Evolutionary conservation across 148 eudicot species (phyloP).

Genomic region (Oxyria digyna): DNA sequence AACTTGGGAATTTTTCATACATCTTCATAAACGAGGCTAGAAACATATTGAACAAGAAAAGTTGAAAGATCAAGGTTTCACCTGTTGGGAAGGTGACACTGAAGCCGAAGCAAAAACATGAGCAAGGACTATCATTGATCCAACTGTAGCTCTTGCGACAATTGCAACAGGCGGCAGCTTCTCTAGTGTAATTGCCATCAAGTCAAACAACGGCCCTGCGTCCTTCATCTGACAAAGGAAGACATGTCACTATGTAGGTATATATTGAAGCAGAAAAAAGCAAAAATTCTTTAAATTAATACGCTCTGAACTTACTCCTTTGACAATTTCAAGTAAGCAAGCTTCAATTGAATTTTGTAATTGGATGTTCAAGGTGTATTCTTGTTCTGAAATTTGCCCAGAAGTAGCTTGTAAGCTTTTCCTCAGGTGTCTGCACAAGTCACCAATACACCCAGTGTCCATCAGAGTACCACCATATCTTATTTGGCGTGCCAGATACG

Average conservation of each 20-base stretch:
- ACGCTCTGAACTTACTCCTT: slow-evolving; percentile 45
- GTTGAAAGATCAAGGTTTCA: slow-evolving; percentile 13
- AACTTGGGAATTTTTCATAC: not conserved
- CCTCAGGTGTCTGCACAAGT: slow-evolving; percentile 72
- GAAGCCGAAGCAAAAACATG: slow-evolving; percentile 50
- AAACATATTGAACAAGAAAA: not conserved
- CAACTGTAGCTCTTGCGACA: slow-evolving; percentile 64
- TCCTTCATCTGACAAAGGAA: slow-evolving; percentile 42
- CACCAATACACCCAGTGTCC: slow-evolving; percentile 71
- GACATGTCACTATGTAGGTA: not conserved
- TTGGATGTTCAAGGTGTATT: slow-evolving; percentile 41
- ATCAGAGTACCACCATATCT: slow-evolving; percentile 45
- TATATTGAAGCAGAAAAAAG: not conserved
- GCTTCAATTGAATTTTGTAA: slow-evolving; percentile 75
- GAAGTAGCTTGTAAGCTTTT: slow-evolving; percentile 80
- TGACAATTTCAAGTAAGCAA: slow-evolving; percentile 75
- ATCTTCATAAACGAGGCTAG: not conserved
- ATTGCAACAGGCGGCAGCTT: slow-evolving; percentile 50
- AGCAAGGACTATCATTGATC: slow-evolving; percentile 68
- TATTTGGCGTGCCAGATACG: slow-evolving; percentile 65
- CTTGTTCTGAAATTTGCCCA: slow-evolving; percentile 51
- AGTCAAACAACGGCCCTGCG: slow-evolving; percentile 54
- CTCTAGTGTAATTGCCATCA: slow-evolving; percentile 73
- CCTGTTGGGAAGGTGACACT: slow-evolving; percentile 63
- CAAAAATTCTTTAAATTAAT: not conserved